Percentiles rank a stretch among this genome's conserved stretches.
Evolutionary conservation across 1,139 yeast genomes (phyloP).

Genomic region (Pichia sp.): DNA sequence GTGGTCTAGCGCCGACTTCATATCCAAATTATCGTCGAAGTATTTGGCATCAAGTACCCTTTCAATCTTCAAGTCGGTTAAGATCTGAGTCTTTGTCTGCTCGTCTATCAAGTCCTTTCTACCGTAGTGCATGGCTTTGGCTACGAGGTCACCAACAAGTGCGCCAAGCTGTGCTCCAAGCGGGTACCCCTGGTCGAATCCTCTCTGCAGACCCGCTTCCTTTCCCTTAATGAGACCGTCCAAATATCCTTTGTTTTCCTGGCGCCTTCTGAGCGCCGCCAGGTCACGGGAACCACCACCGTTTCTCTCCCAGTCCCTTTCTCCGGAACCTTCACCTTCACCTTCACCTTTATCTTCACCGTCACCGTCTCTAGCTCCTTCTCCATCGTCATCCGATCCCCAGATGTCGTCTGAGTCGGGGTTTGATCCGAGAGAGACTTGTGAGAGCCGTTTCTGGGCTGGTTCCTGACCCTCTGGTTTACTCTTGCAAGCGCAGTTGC

Average conservation of each 20-base stretch:
- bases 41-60: constrained; percentile 42
- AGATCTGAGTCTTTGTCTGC: constrained; percentile 28
- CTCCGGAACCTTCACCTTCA: too few relatives aligned
- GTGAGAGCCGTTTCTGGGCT: too few relatives aligned
- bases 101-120: constrained; percentile 17
- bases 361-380: too few relatives aligned
- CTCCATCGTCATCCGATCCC: neutral
- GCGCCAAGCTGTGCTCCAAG: constrained; percentile 66
- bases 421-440: too few relatives aligned
- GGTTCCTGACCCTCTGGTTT: too few relatives aligned
- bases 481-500: too few relatives aligned
- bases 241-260: constrained; percentile 73
- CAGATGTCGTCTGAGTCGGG: too few relatives aligned
- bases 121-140: constrained; percentile 26
- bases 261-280: constrained; percentile 47
- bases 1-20: constrained; percentile 29
- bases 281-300: too few relatives aligned
- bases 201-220: constrained; percentile 63
- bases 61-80: constrained; percentile 43
- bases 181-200: constrained; percentile 78
- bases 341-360: too few relatives aligned
- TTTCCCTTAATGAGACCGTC: constrained; percentile 74
- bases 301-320: too few relatives aligned
- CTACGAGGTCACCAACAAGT: constrained; percentile 60
- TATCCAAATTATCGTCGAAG: constrained; percentile 43